Base-by-base conservation (phyloP, 805 yeast genomes). In the Helenozyma rhizophorensis region DNA sequence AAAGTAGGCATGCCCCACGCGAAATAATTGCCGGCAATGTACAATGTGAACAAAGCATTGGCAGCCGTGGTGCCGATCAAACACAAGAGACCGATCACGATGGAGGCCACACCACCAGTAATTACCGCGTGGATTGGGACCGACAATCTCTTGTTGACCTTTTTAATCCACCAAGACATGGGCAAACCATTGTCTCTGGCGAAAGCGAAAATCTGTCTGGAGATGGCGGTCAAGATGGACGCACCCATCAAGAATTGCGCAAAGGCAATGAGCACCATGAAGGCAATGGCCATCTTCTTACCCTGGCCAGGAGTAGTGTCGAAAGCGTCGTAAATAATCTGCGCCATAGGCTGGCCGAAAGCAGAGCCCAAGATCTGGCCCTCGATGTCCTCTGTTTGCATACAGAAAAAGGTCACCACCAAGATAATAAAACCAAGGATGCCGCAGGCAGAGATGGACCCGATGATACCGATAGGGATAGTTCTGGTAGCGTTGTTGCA, bases 111-210 rank as follows among this genome's bases (percentile, higher is more conserved):
- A 10, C 78, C 72, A 14, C 75, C 76, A 1, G 42, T 35, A 10
- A 43, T 37, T 14, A 80, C 72, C 2, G 89, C 87, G 45, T 79
- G 68, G 17, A 79, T 54, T 11, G 93, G 90, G 18, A 78, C 83
- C n/a, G 71, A 64, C 23, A 73, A 58, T 37, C 54, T 68, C 32
- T 71, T 64, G 47, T 81, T 64, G 27, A 83, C 83, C 27, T 62
- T 71, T 43, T 78, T 76, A 40, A 82, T 68, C 48, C 62, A 62
- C 42, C 44, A 37, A 19, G 44, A 37, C 41, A 78, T 62, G 7
- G 89, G 89, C 36, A 82, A 65, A 11, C 87, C 88, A 47, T 80
- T 78, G 53, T 82, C 90, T 60, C 90, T 73, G 25, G 85, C 78
- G 54, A 80, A 78, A 1, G 87, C 86, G 78, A 83, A 81, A 30